A percentile compares a stretch with the other conserved stretches of the same genome.
Conservation (phyloP, 805 yeast genomes). For the Saturnispora halmiae region DNA sequence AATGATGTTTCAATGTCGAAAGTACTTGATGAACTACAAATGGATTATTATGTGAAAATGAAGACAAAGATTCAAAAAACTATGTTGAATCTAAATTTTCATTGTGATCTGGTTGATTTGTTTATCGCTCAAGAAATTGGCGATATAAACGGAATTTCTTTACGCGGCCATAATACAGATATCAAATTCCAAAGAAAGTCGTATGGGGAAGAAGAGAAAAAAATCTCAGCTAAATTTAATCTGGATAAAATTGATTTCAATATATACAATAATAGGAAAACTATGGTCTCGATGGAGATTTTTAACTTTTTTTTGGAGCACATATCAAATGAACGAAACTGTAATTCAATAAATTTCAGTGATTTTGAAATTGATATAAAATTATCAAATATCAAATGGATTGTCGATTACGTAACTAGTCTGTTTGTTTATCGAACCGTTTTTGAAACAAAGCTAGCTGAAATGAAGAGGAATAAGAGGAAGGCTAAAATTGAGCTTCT, state of each 20-base stretch:
- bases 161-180: conserved; percentile 1
- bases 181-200: conserved; percentile 17
- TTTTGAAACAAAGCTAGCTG: conserved; percentile 1
- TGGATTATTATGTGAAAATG: conserved; percentile 36
- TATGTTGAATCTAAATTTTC: conserved; percentile 1
- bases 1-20: conserved; percentile 35
- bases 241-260: conserved; percentile 4
- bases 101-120: conserved; percentile 7
- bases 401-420: conserved; percentile 2
- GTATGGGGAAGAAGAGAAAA: conserved; percentile 32
- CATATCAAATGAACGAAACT: background rate
- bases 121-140: conserved; percentile 1
- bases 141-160: conserved; percentile 6
- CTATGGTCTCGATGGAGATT: conserved; percentile 3
- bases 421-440: background rate
- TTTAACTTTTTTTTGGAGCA: background rate
- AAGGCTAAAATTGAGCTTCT: conserved; percentile 32
- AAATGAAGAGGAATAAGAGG: conserved; percentile 11
- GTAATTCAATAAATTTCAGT: background rate
- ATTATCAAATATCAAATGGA: conserved; percentile 3
- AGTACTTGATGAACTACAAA: conserved; percentile 57
- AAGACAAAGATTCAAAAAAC: conserved; percentile 25
- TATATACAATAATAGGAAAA: conserved; percentile 1
- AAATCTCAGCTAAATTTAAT: conserved; percentile 24
- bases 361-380: conserved; percentile 6